These are phyloP conservation scores for Cerrena zonata DNA, from an alignment of 1,284 basidiomycete genomes.

Conservation along the genomic window DNA sequence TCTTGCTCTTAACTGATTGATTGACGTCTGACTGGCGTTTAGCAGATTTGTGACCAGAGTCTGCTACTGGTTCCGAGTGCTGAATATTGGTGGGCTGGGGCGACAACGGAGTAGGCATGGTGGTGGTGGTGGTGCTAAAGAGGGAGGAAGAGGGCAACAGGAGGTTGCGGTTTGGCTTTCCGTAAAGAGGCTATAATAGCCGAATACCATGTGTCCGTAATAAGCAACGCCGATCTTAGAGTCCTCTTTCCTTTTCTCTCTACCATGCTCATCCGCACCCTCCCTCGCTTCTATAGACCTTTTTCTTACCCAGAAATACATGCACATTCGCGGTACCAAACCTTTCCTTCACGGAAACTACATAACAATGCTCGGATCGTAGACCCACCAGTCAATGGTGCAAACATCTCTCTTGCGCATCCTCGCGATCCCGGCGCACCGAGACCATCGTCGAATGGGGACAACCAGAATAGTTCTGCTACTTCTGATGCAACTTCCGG, in stretches of 20 bases:
- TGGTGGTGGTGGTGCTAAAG: neutral
- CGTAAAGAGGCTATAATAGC: neutral
- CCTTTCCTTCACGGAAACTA: neutral
- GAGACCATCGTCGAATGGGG: neutral
- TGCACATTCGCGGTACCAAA: neutral
- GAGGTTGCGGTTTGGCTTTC: neutral
- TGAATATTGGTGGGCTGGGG: slow-evolving; percentile 4
- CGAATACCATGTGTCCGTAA: neutral
- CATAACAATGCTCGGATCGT: slow-evolving; percentile 11
- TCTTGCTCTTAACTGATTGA: slow-evolving; percentile 19
- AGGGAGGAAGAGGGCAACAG: neutral
- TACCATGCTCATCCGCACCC: neutral
- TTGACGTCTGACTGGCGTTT: neutral
- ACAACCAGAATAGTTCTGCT: neutral
- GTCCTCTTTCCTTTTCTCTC: neutral
- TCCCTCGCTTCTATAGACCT: slow-evolving; percentile 2
- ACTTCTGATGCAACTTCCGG: neutral
- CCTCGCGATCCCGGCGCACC: slow-evolving; percentile 27
- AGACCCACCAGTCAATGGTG: slow-evolving; percentile 17
- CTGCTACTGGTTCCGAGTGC: slow-evolving; percentile 4
- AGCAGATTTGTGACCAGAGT: neutral
- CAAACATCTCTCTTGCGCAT: slow-evolving; percentile 26
- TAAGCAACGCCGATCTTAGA: neutral
- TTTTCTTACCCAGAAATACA: neutral
- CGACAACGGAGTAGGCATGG: neutral